Conservation (phyloP, 2,329 filamentous ascomycete species). For the Colletotrichum sp. region DNA sequence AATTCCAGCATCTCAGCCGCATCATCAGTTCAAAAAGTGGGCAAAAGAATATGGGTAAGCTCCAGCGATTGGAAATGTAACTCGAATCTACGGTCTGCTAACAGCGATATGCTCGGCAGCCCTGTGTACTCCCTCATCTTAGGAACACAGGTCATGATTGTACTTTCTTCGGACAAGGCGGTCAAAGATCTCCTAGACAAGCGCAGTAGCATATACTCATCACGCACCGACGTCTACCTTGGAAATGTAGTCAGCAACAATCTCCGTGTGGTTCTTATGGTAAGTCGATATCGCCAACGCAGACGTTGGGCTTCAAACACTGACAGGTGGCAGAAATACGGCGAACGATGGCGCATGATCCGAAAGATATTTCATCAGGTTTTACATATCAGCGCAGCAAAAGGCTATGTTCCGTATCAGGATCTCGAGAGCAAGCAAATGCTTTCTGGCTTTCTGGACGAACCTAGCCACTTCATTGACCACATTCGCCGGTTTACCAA, state of each 20-base stretch:
- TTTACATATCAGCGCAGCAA: constrained; percentile 41
- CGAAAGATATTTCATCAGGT: constrained; percentile 39
- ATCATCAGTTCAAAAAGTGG: constrained; percentile 58
- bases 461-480: constrained; percentile 45
- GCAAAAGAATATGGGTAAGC: constrained; percentile 46
- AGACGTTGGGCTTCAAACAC: background rate
- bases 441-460: constrained; percentile 35
- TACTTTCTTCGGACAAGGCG: constrained; percentile 47
- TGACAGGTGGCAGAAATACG: background rate
- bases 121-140: constrained; percentile 57
- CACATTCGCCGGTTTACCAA: constrained; percentile 55
- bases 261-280: constrained; percentile 6
- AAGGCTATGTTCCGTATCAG: constrained; percentile 41
- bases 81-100: background rate
- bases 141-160: constrained; percentile 51
- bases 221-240: constrained; percentile 34
- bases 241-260: background rate
- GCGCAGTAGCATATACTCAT: constrained; percentile 53
- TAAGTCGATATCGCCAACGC: background rate
- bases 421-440: constrained; percentile 52
- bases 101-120: constrained; percentile 19
- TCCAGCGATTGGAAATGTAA: too few relatives aligned
- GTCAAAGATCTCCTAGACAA: constrained; percentile 60
- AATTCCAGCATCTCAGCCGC: constrained; percentile 45
- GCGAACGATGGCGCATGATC: constrained; percentile 9